These are phyloP conservation scores for Nematocida minor DNA, from an alignment of 371 early-diverging fungal genomes.

Conservation along the genomic window DNA sequence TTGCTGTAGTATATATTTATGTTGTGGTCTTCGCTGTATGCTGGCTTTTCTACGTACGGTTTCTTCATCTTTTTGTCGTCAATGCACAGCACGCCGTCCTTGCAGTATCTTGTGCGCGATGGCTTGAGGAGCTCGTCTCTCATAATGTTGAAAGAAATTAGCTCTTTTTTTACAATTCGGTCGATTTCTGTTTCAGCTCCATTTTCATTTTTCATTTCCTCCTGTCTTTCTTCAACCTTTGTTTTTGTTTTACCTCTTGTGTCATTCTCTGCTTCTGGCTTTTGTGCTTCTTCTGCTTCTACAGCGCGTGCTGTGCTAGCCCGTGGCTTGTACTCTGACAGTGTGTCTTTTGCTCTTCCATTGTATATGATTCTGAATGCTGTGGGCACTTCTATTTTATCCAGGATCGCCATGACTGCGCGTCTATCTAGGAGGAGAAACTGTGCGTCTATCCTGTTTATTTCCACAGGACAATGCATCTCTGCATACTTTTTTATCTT, in stretches of 20 bases:
- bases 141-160: slow-evolving; percentile 7
- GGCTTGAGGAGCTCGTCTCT: slow-evolving; percentile 21
- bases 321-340: not conserved
- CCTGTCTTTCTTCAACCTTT: not conserved
- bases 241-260: not conserved
- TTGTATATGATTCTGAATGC: slow-evolving; percentile 71
- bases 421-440: slow-evolving; percentile 81
- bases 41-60: slow-evolving; percentile 94
- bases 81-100: slow-evolving; percentile 71
- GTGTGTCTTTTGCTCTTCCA: not conserved
- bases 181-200: slow-evolving; percentile 65
- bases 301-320: too few species aligned
- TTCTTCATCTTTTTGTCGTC: slow-evolving; percentile 71
- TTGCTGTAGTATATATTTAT: slow-evolving; percentile 87
- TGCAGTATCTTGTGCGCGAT: slow-evolving; percentile 66
- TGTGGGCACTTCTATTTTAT: slow-evolving; percentile 75
- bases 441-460: slow-evolving; percentile 83
- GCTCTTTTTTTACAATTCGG: slow-evolving; percentile 59
- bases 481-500: slow-evolving; percentile 81
- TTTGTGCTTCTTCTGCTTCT: not conserved
- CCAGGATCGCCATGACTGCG: slow-evolving; percentile 74
- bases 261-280: not conserved
- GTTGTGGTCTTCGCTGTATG: slow-evolving; percentile 87
- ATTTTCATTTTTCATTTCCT: slow-evolving; percentile 52
- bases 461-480: slow-evolving; percentile 74